phyloP scores from a whole-genome alignment of 2,329 filamentous ascomycete genomes.

The Ascochyta lentis region DNA sequence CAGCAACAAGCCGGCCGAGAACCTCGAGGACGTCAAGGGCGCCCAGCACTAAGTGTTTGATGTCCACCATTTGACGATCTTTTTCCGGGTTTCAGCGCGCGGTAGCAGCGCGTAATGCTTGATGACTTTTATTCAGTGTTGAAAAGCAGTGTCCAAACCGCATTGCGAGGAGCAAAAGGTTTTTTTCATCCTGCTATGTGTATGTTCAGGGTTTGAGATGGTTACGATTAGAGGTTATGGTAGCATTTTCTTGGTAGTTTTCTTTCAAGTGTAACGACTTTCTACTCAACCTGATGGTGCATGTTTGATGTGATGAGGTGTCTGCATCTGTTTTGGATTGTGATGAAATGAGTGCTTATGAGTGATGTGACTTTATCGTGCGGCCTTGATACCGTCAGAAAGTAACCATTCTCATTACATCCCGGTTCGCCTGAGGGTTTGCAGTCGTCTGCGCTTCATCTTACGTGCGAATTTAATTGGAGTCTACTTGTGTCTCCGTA shows the following conservation, averaged over 20 bases:
- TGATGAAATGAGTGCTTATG: too few species aligned
- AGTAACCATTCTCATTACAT: too few species aligned
- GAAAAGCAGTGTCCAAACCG: background rate
- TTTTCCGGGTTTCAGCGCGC: background rate
- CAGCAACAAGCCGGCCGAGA: conserved; percentile 49
- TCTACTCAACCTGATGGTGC: background rate
- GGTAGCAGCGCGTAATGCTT: background rate
- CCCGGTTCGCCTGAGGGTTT: too few species aligned
- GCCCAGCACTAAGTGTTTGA: conserved; percentile 1
- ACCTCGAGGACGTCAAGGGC: conserved; percentile 2
- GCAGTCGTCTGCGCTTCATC: too few species aligned
- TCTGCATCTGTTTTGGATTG: too few species aligned
- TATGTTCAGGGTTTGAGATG: background rate
- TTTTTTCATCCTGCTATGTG: background rate
- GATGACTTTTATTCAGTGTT: background rate
- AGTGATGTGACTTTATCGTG: too few species aligned
- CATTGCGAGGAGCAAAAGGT: conserved; percentile 9
- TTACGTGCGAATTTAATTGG: too few species aligned
- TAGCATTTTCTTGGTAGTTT: conserved; percentile 1
- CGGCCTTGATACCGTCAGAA: too few species aligned
- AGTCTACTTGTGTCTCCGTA: too few species aligned
- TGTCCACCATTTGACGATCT: background rate
- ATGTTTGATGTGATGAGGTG: too few species aligned
- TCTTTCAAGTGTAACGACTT: background rate
- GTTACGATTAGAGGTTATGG: background rate